Evolutionary conservation across 768 basidiomycete species (phyloP).

Genomic region (Phanerochaete carnosa): DNA sequence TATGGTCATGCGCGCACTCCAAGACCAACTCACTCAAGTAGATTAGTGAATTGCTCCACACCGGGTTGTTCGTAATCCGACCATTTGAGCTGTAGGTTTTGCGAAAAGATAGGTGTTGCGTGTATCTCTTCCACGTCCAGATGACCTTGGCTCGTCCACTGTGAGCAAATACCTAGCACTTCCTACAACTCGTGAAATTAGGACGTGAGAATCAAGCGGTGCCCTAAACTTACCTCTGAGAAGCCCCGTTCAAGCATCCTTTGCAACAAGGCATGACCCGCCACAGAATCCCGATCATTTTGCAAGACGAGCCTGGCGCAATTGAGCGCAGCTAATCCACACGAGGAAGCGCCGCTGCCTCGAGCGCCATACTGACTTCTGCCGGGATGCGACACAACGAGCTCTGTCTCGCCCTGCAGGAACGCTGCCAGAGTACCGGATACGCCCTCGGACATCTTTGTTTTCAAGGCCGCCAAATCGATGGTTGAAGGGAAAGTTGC

Average conservation of each 20-base stretch:
- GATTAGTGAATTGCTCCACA: constrained; percentile 34
- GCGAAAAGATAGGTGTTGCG: constrained; percentile 45
- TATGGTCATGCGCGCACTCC: neutral
- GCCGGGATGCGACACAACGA: constrained; percentile 41
- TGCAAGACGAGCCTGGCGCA: constrained; percentile 51
- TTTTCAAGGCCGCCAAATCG: neutral
- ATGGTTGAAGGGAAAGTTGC: neutral
- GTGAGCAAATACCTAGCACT: constrained; percentile 50
- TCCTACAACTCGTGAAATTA: no score
- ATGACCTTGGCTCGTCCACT: constrained; percentile 50
- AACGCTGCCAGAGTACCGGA: neutral
- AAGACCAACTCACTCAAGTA: constrained; percentile 24
- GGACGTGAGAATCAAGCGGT: no score
- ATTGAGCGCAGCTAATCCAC: constrained; percentile 67
- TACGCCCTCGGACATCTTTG: neutral
- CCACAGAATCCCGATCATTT: constrained; percentile 29
- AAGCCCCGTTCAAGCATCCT: constrained; percentile 31
- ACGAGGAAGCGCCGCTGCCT: constrained; percentile 45
- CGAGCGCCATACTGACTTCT: constrained; percentile 49
- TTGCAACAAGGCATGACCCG: constrained; percentile 28
- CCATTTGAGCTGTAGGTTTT: constrained; percentile 32
- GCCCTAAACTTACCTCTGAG: constrained; percentile 31
- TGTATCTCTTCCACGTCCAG: constrained; percentile 57
- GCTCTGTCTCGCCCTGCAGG: constrained; percentile 4
- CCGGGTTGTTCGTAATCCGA: constrained; percentile 37